Evolutionary conservation across 2,329 filamentous ascomycete species (phyloP), one percentile per base, ranked within the genome.

Genomic region (Phyllosticta citriasiana): DNA sequence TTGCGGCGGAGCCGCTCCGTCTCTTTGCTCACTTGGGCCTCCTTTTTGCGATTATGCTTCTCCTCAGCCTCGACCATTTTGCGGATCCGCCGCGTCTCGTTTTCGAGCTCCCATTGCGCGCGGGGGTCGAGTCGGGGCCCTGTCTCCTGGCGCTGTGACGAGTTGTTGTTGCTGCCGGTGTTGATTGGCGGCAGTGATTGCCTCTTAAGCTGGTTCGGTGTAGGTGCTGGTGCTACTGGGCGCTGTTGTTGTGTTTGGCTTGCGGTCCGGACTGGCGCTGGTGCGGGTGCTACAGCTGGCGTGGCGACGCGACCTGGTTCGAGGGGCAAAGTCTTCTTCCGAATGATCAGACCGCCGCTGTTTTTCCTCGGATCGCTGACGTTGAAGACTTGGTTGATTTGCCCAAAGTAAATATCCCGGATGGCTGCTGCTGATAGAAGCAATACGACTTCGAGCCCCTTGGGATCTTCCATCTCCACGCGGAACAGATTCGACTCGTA

Each of bases 401-500:
- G 82, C 62, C 81, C 76, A 67, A 85, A 85, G 72, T 80, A 87
- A 4, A 87, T 74, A 66, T 87, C 84, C 25, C 82, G 78, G 62
- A 87, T 85, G 12, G 84, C 82, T 1, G 83, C 77, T 0, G 82
- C 83, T 16, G 82, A 77, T 0, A 87, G 75, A 27, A 87, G 69
- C 24, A 97, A 75, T 1, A 92, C 86, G 1, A 97, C 83, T 71
- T 99, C 94, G 3, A 97, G 78, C 0, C 94, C 94, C 73, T 97
- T 97, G 62, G 88, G 85, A 74, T 99, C 94, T 73, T 99, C 91
- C 64, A 97, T 85, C 53, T 97, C 92, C 10, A 97, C 88, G 6
- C 94, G 82, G 64, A 88, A 87, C 70, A 97, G 80, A 71, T 97
- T 97, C 4, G 93, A 89, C 74, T 99, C 89, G 77, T 97, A 97